These are phyloP conservation scores for Neurospora africana DNA, from an alignment of 495 filamentous ascomycete species.

Conservation along the genomic window DNA sequence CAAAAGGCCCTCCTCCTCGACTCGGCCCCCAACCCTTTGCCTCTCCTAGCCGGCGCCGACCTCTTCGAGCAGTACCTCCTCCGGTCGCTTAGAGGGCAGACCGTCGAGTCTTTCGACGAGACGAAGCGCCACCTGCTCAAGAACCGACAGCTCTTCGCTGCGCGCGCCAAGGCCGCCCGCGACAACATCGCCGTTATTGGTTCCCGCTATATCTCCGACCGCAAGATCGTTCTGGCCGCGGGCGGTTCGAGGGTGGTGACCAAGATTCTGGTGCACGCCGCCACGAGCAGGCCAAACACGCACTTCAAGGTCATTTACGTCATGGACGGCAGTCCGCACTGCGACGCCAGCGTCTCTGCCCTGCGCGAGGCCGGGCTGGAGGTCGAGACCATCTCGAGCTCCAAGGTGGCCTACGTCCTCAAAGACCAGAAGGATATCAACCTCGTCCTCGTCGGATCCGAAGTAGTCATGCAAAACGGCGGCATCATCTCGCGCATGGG, in stretches of 20 bases:
- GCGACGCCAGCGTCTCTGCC: slow-evolving; percentile 51
- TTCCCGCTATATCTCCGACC: slow-evolving; percentile 63
- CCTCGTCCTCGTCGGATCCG: slow-evolving; percentile 83
- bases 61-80: slow-evolving; percentile 92
- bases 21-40: slow-evolving; percentile 74
- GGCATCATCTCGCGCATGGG: slow-evolving; percentile 85
- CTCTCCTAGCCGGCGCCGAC: slow-evolving; percentile 86
- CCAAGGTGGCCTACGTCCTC: slow-evolving; percentile 77
- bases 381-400: slow-evolving; percentile 67
- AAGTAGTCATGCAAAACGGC: slow-evolving; percentile 88
- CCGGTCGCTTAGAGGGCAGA: slow-evolving; percentile 37
- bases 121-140: slow-evolving; percentile 71
- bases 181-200: slow-evolving; percentile 73
- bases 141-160: slow-evolving; percentile 76
- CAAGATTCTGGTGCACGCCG: slow-evolving; percentile 61
- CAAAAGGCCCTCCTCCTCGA: slow-evolving; percentile 56
- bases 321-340: slow-evolving; percentile 41
- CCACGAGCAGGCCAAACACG: slow-evolving; percentile 41
- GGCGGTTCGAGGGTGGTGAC: slow-evolving; percentile 78
- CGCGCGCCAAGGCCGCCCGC: slow-evolving; percentile 74
- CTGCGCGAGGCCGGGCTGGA: slow-evolving; percentile 64
- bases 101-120: slow-evolving; percentile 57
- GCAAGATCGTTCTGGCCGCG: slow-evolving; percentile 72
- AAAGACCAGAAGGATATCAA: slow-evolving; percentile 54
- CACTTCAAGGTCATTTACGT: slow-evolving; percentile 85